phyloP scores from a whole-genome alignment of 2,329 filamentous ascomycete genomes.

The Alternaria novae-zelandiae region DNA sequence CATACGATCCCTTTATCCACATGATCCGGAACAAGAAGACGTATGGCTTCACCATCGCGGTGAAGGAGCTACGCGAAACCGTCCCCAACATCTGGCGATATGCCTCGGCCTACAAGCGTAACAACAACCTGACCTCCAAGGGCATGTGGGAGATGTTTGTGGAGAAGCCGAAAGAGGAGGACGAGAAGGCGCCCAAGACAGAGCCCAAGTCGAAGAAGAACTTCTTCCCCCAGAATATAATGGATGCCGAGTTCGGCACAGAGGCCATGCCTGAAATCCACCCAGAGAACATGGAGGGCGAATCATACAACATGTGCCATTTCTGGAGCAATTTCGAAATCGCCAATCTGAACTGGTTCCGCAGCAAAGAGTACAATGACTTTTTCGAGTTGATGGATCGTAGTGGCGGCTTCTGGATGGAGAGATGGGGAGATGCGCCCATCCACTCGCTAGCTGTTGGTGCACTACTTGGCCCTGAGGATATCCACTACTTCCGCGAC shows the following conservation, averaged over 20 bases:
- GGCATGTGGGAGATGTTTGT: conserved; percentile 99
- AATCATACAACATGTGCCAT: conserved; percentile 99
- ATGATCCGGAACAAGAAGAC: conserved; percentile 97
- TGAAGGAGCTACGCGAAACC: conserved; percentile 96
- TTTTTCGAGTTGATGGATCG: conserved; percentile 99
- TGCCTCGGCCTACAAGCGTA: conserved; percentile 94
- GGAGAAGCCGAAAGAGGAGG: conserved; percentile 71
- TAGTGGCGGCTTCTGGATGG: conserved; percentile 99
- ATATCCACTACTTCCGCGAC: conserved; percentile 99
- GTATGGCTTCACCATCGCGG: conserved; percentile 97
- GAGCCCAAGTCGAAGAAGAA: conserved; percentile 70
- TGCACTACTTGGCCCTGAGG: conserved; percentile 76
- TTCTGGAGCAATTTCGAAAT: conserved; percentile 99
- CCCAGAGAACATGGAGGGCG: conserved; percentile 92
- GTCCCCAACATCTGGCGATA: conserved; percentile 99
- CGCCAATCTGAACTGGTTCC: conserved; percentile 91
- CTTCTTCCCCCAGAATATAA: conserved; percentile 79
- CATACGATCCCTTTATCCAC: conserved; percentile 94
- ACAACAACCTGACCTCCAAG: conserved; percentile 87
- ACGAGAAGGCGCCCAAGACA: conserved; percentile 64
- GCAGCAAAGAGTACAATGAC: conserved; percentile 95
- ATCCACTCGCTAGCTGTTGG: conserved; percentile 97
- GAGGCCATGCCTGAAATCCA: conserved; percentile 81
- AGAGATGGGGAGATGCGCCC: conserved; percentile 97
- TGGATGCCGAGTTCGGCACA: conserved; percentile 74